These are phyloP conservation scores for Neonectria punicea DNA, from an alignment of 2,329 filamentous ascomycete genomes.

Conservation along the genomic window DNA sequence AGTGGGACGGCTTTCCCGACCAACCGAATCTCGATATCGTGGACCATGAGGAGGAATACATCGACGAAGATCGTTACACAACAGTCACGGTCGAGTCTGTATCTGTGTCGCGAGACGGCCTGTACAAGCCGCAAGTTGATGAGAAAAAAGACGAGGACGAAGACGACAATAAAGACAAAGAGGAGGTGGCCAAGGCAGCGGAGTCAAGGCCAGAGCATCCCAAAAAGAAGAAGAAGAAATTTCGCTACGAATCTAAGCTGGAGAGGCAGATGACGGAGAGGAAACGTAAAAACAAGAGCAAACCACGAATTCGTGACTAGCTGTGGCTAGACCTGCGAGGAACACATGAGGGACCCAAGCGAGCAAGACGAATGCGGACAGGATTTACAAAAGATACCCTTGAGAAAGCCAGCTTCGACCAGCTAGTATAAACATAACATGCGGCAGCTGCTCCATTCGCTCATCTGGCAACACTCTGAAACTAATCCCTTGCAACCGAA, in stretches of 20 bases:
- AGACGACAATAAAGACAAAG: slow-evolving; percentile 44
- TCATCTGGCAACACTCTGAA: slow-evolving; percentile 42
- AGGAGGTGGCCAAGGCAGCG: slow-evolving; percentile 43
- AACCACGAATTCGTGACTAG: slow-evolving; percentile 39
- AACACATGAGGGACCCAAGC: slow-evolving; percentile 12
- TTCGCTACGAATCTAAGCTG: slow-evolving; percentile 89
- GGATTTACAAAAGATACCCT: slow-evolving; percentile 48
- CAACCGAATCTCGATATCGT: slow-evolving; percentile 61
- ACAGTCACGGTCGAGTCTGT: slow-evolving; percentile 95
- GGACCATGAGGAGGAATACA: slow-evolving; percentile 90
- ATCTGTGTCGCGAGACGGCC: slow-evolving; percentile 78
- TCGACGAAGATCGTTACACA: slow-evolving; percentile 95
- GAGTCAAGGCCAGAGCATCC: slow-evolving; percentile 52
- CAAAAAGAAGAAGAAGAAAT: slow-evolving; percentile 90
- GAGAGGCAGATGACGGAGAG: slow-evolving; percentile 80
- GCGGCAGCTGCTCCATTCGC: slow-evolving; percentile 44
- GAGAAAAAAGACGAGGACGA: slow-evolving; percentile 52
- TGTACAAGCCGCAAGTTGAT: slow-evolving; percentile 63
- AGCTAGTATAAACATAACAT: slow-evolving; percentile 47
- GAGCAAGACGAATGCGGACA: slow-evolving; percentile 23
- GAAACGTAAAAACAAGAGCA: slow-evolving; percentile 76
- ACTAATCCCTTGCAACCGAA: slow-evolving; percentile 37
- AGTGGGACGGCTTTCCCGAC: slow-evolving; percentile 75
- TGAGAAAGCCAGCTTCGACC: slow-evolving; percentile 42
- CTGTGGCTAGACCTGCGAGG: slow-evolving; percentile 11